Evolutionary conservation across 1,284 basidiomycete species (phyloP), one percentile per base, ranked within the genome.

Genomic region (Pyrrhoderma noxium): DNA sequence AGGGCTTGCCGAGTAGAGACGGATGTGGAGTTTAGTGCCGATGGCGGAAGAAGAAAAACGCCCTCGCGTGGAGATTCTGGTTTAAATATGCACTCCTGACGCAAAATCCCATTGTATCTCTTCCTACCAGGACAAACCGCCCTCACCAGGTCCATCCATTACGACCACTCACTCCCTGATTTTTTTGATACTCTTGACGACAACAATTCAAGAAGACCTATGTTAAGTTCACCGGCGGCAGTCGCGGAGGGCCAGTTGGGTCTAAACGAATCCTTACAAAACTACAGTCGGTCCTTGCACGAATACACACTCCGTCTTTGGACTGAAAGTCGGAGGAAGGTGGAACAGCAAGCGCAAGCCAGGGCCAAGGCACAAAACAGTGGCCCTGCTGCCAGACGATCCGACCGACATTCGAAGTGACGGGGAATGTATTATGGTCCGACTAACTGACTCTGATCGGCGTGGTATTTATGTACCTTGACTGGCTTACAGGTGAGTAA

Each of bases 281-380:
- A 27, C 35, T 85, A 85, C 61, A 76, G 83, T 11, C 76, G 75
- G 57, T 73, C 80, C 40, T 65, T 85, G 35, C 79, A 84, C 62
- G 73, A 82, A 52, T 85, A 84, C 58, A 86, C 82, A 31, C 73
- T 84, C 49, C 71, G 64, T 38, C 70, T 83, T 43, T 85, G 82
- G 82, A 77, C 77, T 45, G 79, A 85, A 61, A 81, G 82, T 9
- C 70, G 80, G 59, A 72, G 75, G 57, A 62, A 71, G 51, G 76
- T 74, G 35, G 81, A 84, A 61, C 77, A 81, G 61, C 70, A 69
- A 58, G 68, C 71, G 16, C 66, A 67, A 44, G 46, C 36, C 38
- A 51, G 56, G 21, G 42, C 46, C 31, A 53, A 54, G 35, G 27
- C 38, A 5, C 35, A 43, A 38, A 25, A 38, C 11, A 5, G 11